Percentiles rank a stretch among this genome's conserved stretches.
phyloP scores from a whole-genome alignment of 1,284 basidiomycete genomes.

The Coniferiporia weirii region DNA sequence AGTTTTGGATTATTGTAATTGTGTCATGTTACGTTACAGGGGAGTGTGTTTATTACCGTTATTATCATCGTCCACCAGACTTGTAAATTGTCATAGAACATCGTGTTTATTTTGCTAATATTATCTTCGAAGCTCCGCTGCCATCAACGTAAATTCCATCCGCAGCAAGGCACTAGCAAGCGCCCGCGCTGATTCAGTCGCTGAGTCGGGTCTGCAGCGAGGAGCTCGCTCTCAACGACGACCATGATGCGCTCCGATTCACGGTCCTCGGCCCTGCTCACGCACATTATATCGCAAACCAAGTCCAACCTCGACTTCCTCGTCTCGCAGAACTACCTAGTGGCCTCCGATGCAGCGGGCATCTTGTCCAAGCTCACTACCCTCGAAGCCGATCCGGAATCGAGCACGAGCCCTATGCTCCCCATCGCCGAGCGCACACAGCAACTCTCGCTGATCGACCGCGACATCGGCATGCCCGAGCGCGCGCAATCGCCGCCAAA shows the following conservation, averaged over 20 bases:
- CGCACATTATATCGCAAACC: slow-evolving; percentile 18
- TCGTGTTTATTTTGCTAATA: too few species aligned
- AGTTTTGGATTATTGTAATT: too few species aligned
- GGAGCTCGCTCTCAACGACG: too few species aligned
- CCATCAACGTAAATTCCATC: too few species aligned
- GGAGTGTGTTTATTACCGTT: too few species aligned
- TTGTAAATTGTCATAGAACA: too few species aligned
- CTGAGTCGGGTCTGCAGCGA: too few species aligned
- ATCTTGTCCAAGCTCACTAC: slow-evolving; percentile 14
- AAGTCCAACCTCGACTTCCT: slow-evolving; percentile 20
- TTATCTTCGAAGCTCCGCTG: too few species aligned
- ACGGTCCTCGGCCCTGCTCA: slow-evolving; percentile 11
- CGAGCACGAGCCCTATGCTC: slow-evolving; percentile 7
- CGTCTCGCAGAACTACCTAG: slow-evolving; percentile 19
- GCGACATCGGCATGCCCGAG: background rate
- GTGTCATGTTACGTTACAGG: too few species aligned
- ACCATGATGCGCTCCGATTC: background rate
- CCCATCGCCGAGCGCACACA: background rate
- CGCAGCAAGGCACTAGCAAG: too few species aligned
- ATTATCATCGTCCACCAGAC: too few species aligned
- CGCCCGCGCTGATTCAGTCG: too few species aligned
- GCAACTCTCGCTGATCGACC: background rate
- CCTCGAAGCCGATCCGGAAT: background rate
- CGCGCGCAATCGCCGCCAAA: slow-evolving; percentile 13
- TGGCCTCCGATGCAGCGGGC: slow-evolving; percentile 16